Evolutionary conservation across 345 rosid species (phyloP), one percentile per base, ranked within the genome.

Genomic region (Boechera stricta): DNA sequence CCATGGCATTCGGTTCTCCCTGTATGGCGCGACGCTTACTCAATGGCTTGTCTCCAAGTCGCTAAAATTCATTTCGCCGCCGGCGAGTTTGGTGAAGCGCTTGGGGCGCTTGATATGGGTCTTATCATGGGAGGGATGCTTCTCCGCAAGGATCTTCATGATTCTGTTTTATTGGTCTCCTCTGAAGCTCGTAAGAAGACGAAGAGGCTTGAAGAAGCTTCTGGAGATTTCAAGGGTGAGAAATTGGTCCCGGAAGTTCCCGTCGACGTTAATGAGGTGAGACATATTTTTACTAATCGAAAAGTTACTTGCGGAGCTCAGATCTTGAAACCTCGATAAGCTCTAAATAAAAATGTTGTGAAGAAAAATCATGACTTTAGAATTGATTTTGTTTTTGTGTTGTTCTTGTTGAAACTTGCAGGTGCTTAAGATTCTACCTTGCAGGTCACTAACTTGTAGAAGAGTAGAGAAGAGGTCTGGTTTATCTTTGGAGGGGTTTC

Each of bases 1-100:
- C 98, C 98, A 9, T 95, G 98, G 99, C 89, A 91, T 82, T 90
- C 97, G 1, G 98, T 95, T 67, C 89, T 91, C 32, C 98, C 98
- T 1, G 88, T 85, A 2, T 95, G 99, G 99, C 95, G 98, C 15
- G 98, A 95, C 63, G 99, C 99, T 51, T 95, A 89, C 84, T 88
- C 97, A 49, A 86, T 95, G 94, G 91, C 97, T 45, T 92, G 98
- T 71, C 87, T 95, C 62, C 79, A 81, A 70, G 86, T 89, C 60
- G 98, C 99, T 7, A 86, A 82, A 73, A 80, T 85, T 56, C 91
- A 88, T 54, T 87, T 77, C 82, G 74, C 80, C 65, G 83, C 76
- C 64, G 88, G 89, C 3, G 97, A 95, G 81, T 81, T 84, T 32
- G 76, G 32, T 53, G 98, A 92, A 59, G 89, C 97, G 6, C 91